Evolutionary conservation across 768 basidiomycete species (phyloP).

Genomic region (Mycena capillaripes): DNA sequence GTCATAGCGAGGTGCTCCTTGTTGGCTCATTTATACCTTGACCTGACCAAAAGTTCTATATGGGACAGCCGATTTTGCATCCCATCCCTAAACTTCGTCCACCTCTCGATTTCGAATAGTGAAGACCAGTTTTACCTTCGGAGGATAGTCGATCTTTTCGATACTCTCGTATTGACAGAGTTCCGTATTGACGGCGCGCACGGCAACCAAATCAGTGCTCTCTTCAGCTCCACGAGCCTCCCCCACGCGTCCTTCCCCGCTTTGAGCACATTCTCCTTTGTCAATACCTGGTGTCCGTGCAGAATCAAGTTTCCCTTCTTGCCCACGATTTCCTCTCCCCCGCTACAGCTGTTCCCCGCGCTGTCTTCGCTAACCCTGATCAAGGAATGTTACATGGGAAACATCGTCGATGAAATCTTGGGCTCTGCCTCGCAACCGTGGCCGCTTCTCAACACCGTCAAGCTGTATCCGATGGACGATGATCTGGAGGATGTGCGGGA

Average conservation of each 20-base stretch:
- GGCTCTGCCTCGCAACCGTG: background rate
- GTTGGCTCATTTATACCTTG: background rate
- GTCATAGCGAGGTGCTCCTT: background rate
- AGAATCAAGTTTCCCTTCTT: too few relatives aligned
- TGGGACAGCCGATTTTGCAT: too few relatives aligned
- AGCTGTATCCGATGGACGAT: background rate
- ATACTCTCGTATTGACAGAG: background rate
- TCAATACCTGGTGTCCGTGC: background rate
- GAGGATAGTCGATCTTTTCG: background rate
- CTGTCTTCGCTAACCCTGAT: conserved; percentile 10
- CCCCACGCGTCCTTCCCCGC: background rate
- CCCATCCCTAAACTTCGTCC: background rate
- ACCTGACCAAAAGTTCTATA: background rate
- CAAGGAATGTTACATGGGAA: background rate
- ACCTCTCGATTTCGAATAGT: background rate
- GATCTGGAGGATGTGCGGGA: background rate
- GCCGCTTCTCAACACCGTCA: background rate
- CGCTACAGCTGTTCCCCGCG: conserved; percentile 4
- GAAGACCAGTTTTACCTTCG: background rate
- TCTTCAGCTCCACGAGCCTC: background rate
- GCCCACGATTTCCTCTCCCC: background rate
- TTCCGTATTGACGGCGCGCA: background rate
- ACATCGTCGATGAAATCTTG: background rate
- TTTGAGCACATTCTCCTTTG: background rate
- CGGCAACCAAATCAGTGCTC: background rate